Base-by-base conservation (phyloP, 202 grass and related monocot species). In the Panicum hallii region DNA sequence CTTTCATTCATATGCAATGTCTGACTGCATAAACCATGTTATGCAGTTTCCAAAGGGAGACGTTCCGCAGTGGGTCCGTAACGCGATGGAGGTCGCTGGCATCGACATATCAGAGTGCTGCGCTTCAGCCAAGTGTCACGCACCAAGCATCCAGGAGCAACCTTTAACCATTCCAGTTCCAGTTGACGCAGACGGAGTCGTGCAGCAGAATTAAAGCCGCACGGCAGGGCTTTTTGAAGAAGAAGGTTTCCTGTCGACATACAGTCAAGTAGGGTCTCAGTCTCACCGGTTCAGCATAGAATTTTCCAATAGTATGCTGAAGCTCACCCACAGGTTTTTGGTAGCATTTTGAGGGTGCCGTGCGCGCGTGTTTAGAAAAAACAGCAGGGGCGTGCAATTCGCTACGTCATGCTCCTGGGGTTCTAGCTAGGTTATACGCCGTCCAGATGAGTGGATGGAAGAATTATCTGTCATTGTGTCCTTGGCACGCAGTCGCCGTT, bases 11-110 rank as follows among this genome's bases (percentile, higher is more conserved):
- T 71, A 13, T 52, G 10, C 28, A 48, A 62, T 9, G 1, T 78
- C 67, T 83, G 41, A 52, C 30, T 44, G 43, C 41, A 70, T 56
- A 36, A 75, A 76, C 7, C 11, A 50, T 72, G 20, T 80, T 55
- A 49, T 74, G 30, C 90, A 99, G 97, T 94, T 99, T 61, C 93
- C 93, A 2, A 94, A 90, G 80, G 93, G 97, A 1, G 84, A 96
- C 34, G 86, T 99, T 20, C 97, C 97, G 7, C 82, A 92, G 63
- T 99, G 93, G 97, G 91, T 99, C 53, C 83, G 80, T 58, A 99
- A 99, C 72, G 90, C 93, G 45, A 96, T 99, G 93, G 93, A 96
- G 74, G 93, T 94, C 23, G 93, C 97, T 38, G 97, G 91, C 74
- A 86, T 99, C 49, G 97, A 99, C 88, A 94, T 96, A 75, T 94